These are phyloP conservation scores for Umbelopsis sp. DNA, from an alignment of 192 early-diverging fungal species.

Conservation along the genomic window DNA sequence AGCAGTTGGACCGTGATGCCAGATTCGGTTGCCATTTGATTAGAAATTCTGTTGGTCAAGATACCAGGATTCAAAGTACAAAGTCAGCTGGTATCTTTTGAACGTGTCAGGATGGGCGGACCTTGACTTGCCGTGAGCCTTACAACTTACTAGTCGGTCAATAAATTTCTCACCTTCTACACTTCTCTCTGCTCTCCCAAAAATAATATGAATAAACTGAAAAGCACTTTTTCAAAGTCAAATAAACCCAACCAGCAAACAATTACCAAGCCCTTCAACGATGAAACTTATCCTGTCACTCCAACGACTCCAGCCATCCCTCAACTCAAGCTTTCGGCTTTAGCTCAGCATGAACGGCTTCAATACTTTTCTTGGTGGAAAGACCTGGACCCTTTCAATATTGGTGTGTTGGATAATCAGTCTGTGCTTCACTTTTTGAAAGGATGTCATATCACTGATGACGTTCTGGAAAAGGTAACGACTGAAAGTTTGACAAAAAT, in stretches of 20 bases:
- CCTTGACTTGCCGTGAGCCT: no score
- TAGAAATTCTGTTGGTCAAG: no score
- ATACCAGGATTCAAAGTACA: no score
- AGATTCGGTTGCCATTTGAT: slow-evolving; percentile 33
- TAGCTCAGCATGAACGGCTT: slow-evolving; percentile 8
- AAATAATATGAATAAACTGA: background rate
- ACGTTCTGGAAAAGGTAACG: slow-evolving; percentile 33
- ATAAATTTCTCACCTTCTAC: background rate
- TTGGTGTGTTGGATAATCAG: slow-evolving; percentile 26
- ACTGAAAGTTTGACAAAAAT: background rate
- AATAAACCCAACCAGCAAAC: slow-evolving; percentile 6
- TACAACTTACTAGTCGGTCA: background rate
- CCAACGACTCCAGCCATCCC: background rate
- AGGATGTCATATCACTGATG: slow-evolving; percentile 26
- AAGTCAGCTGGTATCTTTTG: no score
- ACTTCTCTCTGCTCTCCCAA: background rate
- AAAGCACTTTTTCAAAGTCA: slow-evolving; percentile 11
- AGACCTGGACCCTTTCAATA: slow-evolving; percentile 38
- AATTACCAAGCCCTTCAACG: background rate
- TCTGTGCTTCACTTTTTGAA: slow-evolving; percentile 29
- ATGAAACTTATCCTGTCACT: background rate
- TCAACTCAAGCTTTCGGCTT: slow-evolving; percentile 12
- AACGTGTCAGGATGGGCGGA: no score
- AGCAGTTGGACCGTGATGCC: slow-evolving; percentile 41
- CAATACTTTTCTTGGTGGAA: slow-evolving; percentile 39